phyloP scores from a whole-genome alignment of 441 rosid species.

The Erodium chrysanthum region DNA sequence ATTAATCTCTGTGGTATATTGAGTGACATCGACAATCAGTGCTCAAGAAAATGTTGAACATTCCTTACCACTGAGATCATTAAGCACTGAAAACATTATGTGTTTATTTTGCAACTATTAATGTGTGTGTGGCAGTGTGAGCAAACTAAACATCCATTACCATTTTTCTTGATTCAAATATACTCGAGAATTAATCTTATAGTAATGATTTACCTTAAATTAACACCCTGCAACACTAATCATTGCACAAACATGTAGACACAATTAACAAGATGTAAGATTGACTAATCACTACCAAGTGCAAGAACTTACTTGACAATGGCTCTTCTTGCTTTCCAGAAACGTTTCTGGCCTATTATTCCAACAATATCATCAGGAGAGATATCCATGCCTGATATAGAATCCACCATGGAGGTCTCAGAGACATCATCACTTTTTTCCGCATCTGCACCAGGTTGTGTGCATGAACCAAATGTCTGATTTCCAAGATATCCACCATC shows the following conservation, averaged over 20 bases:
- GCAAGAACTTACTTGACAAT: constrained; percentile 19
- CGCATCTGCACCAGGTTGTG: not conserved
- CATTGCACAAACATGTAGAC: not conserved
- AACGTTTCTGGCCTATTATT: constrained; percentile 20
- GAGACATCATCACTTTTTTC: constrained; percentile 7
- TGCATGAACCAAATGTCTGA: not conserved
- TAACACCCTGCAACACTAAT: not conserved
- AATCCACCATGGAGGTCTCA: not conserved
- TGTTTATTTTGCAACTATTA: too few species aligned
- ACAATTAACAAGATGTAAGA: not conserved
- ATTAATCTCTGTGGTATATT: too few species aligned
- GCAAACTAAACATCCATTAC: too few species aligned
- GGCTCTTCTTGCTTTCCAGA: constrained; percentile 23
- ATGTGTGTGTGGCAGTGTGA: too few species aligned
- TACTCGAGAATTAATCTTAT: not conserved
- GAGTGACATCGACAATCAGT: too few species aligned
- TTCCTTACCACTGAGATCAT: too few species aligned
- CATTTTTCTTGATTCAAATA: too few species aligned
- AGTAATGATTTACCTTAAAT: not conserved
- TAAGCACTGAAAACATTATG: too few species aligned
- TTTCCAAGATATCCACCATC: constrained; percentile 9
- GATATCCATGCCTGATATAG: constrained; percentile 7
- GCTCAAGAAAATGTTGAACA: too few species aligned
- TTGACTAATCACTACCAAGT: not conserved
- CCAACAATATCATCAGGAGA: constrained; percentile 18